Percentiles rank a stretch among this genome's conserved stretches.
These are phyloP conservation scores for Periconia digitata DNA, from an alignment of 2,329 filamentous ascomycete genomes.

Conservation along the genomic window DNA sequence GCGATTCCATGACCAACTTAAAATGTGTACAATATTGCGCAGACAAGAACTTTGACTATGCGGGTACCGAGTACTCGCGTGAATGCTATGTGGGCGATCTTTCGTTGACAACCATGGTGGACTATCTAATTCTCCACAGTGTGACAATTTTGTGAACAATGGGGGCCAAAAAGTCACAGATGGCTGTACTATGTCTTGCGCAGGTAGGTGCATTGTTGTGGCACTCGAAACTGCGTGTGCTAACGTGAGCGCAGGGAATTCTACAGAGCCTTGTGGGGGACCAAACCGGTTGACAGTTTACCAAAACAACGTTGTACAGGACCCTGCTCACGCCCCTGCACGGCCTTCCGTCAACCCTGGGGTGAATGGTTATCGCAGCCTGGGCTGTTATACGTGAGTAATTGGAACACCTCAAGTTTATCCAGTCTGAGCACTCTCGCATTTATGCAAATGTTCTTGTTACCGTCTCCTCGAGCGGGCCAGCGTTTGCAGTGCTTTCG, in stretches of 20 bases:
- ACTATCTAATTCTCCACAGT: slow-evolving; percentile 3
- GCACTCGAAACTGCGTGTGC: not conserved
- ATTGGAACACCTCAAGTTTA: not conserved
- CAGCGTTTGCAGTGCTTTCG: not conserved
- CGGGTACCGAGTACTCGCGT: slow-evolving; percentile 16
- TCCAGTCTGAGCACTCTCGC: not conserved
- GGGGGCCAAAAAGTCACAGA: slow-evolving; percentile 1
- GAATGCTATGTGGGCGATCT: slow-evolving; percentile 13
- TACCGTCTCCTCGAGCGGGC: not conserved
- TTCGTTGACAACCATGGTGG: not conserved
- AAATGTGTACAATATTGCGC: slow-evolving; percentile 15
- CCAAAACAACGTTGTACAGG: slow-evolving; percentile 11
- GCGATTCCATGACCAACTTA: slow-evolving; percentile 12
- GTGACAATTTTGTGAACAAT: slow-evolving; percentile 11
- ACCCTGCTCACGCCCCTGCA: not conserved
- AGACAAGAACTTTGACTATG: slow-evolving; percentile 8
- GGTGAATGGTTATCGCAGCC: slow-evolving; percentile 14
- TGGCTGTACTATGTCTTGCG: slow-evolving; percentile 14
- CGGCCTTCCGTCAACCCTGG: slow-evolving; percentile 17
- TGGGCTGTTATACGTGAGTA: slow-evolving; percentile 22
- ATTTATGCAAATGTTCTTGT: not conserved
- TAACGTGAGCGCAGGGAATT: slow-evolving; percentile 8
- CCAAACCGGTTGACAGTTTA: slow-evolving; percentile 16
- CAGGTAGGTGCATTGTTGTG: slow-evolving; percentile 3
- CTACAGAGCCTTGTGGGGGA: slow-evolving; percentile 17